Percentiles rank a stretch among this genome's conserved stretches.
Conservation (phyloP, 129 eudicot genomes). For the Silybum marianum region DNA sequence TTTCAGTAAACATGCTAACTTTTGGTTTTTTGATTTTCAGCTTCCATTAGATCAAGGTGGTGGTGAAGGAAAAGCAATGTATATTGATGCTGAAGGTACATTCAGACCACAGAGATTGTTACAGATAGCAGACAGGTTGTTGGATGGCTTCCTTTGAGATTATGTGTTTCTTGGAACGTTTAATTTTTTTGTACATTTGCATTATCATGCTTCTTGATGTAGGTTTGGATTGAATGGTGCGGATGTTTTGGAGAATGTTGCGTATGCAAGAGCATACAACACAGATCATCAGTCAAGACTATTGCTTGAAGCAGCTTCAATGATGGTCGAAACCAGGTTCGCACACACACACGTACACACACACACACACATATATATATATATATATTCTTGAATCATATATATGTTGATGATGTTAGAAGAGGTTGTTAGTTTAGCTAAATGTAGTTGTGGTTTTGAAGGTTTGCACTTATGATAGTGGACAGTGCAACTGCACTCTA, state of each 20-base stretch:
- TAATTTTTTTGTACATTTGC: not conserved
- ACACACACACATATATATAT: not conserved
- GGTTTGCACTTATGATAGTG: constrained; percentile 95
- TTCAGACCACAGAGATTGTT: constrained; percentile 93
- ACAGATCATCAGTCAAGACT: constrained; percentile 97
- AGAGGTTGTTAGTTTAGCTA: not conserved
- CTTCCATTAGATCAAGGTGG: constrained; percentile 98
- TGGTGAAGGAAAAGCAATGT: constrained; percentile 99
- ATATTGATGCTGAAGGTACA: constrained; percentile 97
- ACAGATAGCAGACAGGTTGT: constrained; percentile 91
- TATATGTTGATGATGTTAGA: not conserved
- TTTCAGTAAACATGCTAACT: not conserved
- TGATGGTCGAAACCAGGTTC: constrained; percentile 96
- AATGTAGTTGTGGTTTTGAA: constrained; percentile 30
- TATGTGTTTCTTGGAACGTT: not conserved
- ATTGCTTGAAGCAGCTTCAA: constrained; percentile 94
- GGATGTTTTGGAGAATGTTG: constrained; percentile 94
- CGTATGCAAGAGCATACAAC: constrained; percentile 95
- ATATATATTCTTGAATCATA: not conserved
- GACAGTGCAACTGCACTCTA: constrained; percentile 98
- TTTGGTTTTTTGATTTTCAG: constrained; percentile 34
- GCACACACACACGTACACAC: not conserved
- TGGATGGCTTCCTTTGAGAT: not conserved
- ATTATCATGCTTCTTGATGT: constrained; percentile 21
- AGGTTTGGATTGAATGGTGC: constrained; percentile 88